Base-by-base conservation (phyloP, 2,329 filamentous ascomycete species). In the Sclerotiophoma versabilis region DNA sequence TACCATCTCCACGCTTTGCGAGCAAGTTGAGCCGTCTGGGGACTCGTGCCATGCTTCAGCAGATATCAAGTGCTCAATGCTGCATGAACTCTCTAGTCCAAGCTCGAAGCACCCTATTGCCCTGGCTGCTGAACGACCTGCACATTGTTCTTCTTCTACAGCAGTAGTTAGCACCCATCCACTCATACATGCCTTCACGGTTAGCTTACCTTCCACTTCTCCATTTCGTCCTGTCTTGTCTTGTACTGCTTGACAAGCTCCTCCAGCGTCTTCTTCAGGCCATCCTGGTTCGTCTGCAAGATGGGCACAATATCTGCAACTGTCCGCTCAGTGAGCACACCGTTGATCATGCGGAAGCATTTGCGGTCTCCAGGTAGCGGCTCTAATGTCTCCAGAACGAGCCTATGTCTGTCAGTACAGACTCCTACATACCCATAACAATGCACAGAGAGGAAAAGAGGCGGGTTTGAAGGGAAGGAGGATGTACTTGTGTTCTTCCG, bases 261-360 rank as follows among this genome's bases (percentile, higher is more conserved):
- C 60, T 97, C 93, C 49, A 98, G 81, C 25, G 98, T 92, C 79
- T 96, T 96, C 78, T 90, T 95, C 72, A 99, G 75, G 1, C 95
- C 93, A 60, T 98, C 93, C 22, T 92, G 90, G 74, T 99, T 98
- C 17, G 92, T 98, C 79, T 92, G 89, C 57, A 99, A 82, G 22
- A 92, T 90, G 5, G 95, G 95, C 49, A 96, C 83, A 11, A 99
- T 91, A 75, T 98, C 95, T 76, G 92, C 84, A 64, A 99, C 91
- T 14, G 93, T 98, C 65, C 93, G 85, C 80, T 99, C 95, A 48
- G 96, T 91, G 54, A 99, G 81, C 20, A 98, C 93, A 38, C 95
- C 95, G 76, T 99, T 98, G 76, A 99, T 96, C 85, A 99, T 92
- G 66, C 95, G 93, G 79, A 98, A 99, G 79, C 93, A 98, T 80